Base-by-base conservation (phyloP, 345 rosid genomes). In the Gossypium longicalyx region DNA sequence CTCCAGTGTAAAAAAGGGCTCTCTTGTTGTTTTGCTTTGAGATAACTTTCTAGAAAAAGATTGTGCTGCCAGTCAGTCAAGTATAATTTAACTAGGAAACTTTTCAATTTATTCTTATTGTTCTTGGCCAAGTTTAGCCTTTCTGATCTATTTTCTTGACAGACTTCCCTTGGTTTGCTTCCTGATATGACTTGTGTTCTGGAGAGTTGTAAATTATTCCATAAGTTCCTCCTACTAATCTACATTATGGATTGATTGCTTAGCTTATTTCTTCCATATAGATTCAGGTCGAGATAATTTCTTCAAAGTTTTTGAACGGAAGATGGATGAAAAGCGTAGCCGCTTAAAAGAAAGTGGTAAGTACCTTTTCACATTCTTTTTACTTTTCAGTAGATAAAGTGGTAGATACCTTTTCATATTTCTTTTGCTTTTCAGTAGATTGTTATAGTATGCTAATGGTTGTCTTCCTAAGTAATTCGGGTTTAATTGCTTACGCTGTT, bases 281-380 rank as follows among this genome's bases (percentile, higher is more conserved):
- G 98, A 89, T 89, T 85, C 83, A 77, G 87, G 82, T 56, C 72
- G 80, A 19, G 83, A 85, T 67, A 87, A 88, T 67, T 90, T 94
- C 84, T 89, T 94, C 81, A 83, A 80, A 78, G 83, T 86, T 77
- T 92, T 94, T 77, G 94, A 94, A 80, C 86, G 82, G 73, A 94
- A 94, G 85, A 92, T 88, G 84, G 87, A 88, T 72, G 97, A 90
- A 80, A 94, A 86, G 86, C 88, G 69, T 74, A 82, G 79, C 76
- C 97, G 88, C 75, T 85, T 94, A 47, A 89, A 86, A 85, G 85
- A 88, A 86, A 94, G 97, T 75, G 97, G 97, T 92, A 87, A 53
- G 29, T 54, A 54, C 67, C 69, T 76, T 49, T 48, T 41, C 38
- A 59, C 56, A 11, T 20, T 66, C 63, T 29, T 41, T 61, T 34